Evolutionary conservation across 768 basidiomycete genomes (phyloP).

Genomic region (Rhodotorula graminis): DNA sequence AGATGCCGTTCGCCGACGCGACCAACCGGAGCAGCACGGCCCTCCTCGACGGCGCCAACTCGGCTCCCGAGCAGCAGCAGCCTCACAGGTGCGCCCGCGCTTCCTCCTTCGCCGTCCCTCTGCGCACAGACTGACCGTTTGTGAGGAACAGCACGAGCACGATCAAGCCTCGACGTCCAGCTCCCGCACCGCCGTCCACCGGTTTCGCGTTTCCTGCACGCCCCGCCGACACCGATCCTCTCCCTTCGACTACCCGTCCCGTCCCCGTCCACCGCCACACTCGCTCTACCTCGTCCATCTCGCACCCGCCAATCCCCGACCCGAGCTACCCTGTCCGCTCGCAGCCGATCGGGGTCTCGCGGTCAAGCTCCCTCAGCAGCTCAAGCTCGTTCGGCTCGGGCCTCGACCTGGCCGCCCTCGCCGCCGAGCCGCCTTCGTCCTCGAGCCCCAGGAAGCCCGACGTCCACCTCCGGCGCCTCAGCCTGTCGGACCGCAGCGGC

Average conservation of each 20-base stretch:
- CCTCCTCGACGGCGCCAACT: neutral
- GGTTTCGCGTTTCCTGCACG: neutral
- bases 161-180: neutral
- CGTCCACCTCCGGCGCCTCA: neutral
- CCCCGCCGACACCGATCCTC: neutral
- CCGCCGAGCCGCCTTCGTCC: neutral
- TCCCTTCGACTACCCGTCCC: neutral
- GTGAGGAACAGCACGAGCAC: no score
- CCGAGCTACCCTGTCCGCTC: conserved; percentile 31
- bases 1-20: neutral
- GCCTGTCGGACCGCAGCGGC: neutral
- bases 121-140: no score
- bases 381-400: neutral
- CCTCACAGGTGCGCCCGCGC: neutral
- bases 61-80: neutral
- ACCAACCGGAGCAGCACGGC: neutral
- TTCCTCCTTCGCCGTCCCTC: neutral
- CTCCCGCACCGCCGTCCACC: conserved; percentile 10
- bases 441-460: neutral
- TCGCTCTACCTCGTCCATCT: conserved; percentile 3
- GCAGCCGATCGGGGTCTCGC: conserved; percentile 26
- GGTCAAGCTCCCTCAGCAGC: conserved; percentile 6
- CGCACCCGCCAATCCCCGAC: conserved; percentile 14
- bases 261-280: neutral
- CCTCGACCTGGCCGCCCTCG: no score